These are phyloP conservation scores for Eustoma russellianum DNA, from an alignment of 257 asterid genomes.

Conservation along the genomic window DNA sequence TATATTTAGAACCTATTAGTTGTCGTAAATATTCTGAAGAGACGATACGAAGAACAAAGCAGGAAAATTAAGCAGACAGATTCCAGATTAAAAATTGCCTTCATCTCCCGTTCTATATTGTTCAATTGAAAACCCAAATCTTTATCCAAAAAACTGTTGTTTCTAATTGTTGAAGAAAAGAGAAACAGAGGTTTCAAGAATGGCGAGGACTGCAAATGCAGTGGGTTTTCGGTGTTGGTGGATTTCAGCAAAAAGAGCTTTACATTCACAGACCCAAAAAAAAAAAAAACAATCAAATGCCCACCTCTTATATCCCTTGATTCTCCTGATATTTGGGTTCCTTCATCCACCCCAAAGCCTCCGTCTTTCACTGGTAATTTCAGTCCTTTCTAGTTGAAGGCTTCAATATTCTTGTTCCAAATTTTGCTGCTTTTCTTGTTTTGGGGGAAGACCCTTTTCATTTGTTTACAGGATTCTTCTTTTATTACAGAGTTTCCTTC, in stretches of 20 bases:
- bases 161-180: not conserved
- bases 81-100: no score
- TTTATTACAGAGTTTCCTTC: no score
- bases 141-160: no score
- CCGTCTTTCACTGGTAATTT: not conserved
- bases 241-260: not conserved
- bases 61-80: no score
- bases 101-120: no score
- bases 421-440: not conserved
- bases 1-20: no score
- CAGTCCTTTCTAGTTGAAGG: not conserved
- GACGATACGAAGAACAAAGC: no score
- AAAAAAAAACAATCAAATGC: not conserved
- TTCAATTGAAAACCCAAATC: no score
- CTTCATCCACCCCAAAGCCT: not conserved
- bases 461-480: no score
- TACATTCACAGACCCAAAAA: no score
- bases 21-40: no score
- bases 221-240: slow-evolving; percentile 5
- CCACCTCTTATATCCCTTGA: slow-evolving; percentile 12
- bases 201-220: slow-evolving; percentile 7
- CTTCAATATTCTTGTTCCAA: not conserved
- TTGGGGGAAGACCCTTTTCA: no score
- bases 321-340: slow-evolving; percentile 22
- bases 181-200: not conserved